phyloP scores from a whole-genome alignment of 495 filamentous ascomycete genomes.

The Bacidia rubella region DNA sequence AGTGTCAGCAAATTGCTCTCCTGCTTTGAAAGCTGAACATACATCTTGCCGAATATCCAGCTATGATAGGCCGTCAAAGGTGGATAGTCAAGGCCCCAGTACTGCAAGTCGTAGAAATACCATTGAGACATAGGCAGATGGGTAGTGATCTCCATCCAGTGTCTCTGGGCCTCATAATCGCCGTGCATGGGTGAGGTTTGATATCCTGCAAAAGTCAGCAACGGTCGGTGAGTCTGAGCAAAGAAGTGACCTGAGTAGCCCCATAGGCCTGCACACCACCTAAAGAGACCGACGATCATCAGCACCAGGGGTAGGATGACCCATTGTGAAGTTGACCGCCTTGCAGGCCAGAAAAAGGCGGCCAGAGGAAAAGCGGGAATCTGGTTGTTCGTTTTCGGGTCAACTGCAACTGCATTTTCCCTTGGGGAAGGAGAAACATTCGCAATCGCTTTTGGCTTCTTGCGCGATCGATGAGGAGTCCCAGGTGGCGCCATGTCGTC shows the following conservation, averaged over 20 bases:
- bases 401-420: conserved; percentile 37
- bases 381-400: conserved; percentile 28
- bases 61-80: conserved; percentile 96
- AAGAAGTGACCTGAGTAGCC: conserved; percentile 68
- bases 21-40: conserved; percentile 9
- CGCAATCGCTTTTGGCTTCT: conserved; percentile 35
- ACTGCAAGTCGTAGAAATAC: conserved; percentile 93
- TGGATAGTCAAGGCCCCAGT: conserved; percentile 97
- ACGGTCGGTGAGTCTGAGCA: neutral
- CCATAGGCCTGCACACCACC: conserved; percentile 86
- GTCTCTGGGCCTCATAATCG: conserved; percentile 92
- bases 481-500: neutral
- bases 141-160: conserved; percentile 96
- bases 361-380: conserved; percentile 70
- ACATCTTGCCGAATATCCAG: conserved; percentile 83
- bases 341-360: conserved; percentile 81
- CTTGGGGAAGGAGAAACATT: conserved; percentile 31
- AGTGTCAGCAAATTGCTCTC: conserved; percentile 6
- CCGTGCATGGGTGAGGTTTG: conserved; percentile 81
- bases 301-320: conserved; percentile 72
- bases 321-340: conserved; percentile 81
- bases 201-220: conserved; percentile 41
- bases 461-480: conserved; percentile 41
- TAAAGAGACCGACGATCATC: conserved; percentile 81
- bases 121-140: conserved; percentile 82